Percentiles rank a stretch among this genome's conserved stretches.
phyloP scores from a whole-genome alignment of 495 filamentous ascomycete genomes.

The Aspergillus leporis region DNA sequence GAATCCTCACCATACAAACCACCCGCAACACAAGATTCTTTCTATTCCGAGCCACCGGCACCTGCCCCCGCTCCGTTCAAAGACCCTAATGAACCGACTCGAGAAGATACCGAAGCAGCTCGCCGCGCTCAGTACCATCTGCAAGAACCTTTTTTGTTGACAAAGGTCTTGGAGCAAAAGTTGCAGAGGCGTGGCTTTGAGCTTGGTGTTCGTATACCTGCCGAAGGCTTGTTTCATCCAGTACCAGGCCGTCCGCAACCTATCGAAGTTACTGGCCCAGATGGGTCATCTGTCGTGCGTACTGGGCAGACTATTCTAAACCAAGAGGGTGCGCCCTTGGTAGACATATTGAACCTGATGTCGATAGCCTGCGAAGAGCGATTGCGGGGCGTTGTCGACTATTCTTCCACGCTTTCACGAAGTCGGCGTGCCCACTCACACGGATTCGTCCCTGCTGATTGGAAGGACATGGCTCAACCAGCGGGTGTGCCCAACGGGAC shows the following conservation, averaged over 20 bases:
- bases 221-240: conserved; percentile 59
- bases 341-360: conserved; percentile 73
- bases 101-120: conserved; percentile 44
- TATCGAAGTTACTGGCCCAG: conserved; percentile 54
- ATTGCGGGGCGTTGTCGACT: conserved; percentile 66
- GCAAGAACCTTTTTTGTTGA: conserved; percentile 58
- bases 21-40: conserved; percentile 33
- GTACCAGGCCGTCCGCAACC: conserved; percentile 49
- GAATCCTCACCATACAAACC: conserved; percentile 38
- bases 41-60: conserved; percentile 31
- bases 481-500: conserved; percentile 34
- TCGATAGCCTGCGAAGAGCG: conserved; percentile 75
- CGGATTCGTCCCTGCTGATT: conserved; percentile 68
- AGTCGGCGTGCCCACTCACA: conserved; percentile 70
- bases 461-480: conserved; percentile 62
- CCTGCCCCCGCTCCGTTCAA: conserved; percentile 37
- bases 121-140: conserved; percentile 55
- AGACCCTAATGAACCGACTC: conserved; percentile 43
- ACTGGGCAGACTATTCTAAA: conserved; percentile 64
- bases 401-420: conserved; percentile 62
- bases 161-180: conserved; percentile 47
- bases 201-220: conserved; percentile 62
- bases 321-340: conserved; percentile 62
- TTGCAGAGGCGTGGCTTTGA: conserved; percentile 51
- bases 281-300: conserved; percentile 56